Conservation (phyloP, 176 grass and related monocot species). For the Triticum timopheevii region DNA sequence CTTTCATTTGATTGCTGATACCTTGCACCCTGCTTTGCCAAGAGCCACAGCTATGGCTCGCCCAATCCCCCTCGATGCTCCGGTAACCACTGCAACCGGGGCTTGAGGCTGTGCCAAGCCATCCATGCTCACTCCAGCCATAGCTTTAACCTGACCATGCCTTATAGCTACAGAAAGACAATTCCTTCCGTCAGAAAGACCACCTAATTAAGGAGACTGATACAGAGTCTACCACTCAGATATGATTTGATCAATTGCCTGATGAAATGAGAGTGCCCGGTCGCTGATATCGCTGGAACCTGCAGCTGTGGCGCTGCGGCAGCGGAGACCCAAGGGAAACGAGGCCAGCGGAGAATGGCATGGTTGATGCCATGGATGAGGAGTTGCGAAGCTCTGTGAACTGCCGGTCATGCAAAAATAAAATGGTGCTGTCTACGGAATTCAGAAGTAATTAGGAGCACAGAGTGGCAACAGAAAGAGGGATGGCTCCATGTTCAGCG, state of each 20-base stretch:
- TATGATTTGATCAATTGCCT: background rate
- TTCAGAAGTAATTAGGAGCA: background rate
- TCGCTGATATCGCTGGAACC: background rate
- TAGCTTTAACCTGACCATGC: background rate
- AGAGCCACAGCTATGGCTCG: constrained; percentile 70
- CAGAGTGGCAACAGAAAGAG: constrained; percentile 2
- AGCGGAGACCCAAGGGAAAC: background rate
- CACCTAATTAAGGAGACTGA: background rate
- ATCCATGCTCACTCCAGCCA: constrained; percentile 6
- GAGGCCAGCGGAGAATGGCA: background rate
- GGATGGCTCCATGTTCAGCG: background rate
- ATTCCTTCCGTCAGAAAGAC: background rate
- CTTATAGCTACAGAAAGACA: background rate
- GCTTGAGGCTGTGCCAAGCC: constrained; percentile 15
- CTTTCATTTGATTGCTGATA: background rate
- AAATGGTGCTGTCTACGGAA: background rate
- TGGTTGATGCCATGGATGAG: constrained; percentile 15
- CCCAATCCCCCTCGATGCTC: constrained; percentile 88
- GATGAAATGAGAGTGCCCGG: background rate
- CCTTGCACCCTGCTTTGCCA: constrained; percentile 91
- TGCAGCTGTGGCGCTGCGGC: background rate
- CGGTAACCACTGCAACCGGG: constrained; percentile 45
- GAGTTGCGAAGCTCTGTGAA: background rate
- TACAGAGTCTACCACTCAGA: background rate
- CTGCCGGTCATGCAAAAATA: background rate